Evolutionary conservation across 805 yeast genomes (phyloP), one percentile per base, ranked within the genome.

Genomic region (Wickerhamomyces bisporus): DNA sequence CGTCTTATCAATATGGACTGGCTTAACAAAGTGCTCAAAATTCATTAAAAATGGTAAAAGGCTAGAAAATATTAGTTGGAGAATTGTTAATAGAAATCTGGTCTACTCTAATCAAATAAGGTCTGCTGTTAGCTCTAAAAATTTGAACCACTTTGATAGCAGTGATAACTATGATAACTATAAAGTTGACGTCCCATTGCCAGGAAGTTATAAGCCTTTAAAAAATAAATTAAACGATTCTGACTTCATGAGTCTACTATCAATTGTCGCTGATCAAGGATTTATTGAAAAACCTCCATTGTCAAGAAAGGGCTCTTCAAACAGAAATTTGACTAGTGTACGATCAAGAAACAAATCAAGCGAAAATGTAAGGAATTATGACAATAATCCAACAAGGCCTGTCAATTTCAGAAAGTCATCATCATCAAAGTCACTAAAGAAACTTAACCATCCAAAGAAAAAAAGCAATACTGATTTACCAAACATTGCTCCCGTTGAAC

Each of bases 1-100:
- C 35, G 64, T 67, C 3, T 46, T 68, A 21, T 59, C 66, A 3
- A 59, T 68, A 18, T 66, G 71, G 69, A 63, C 70, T 9, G 68
- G 70, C 2, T 40, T 55, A 13, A 55, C 57, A 1, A 55, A 51
- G 34, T 55, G 60, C 29, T 55, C 60, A 8, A 50, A 47, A 14
- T 53, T 50, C 40, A 50, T 56, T 25, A 50, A 53, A 35, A 49
- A 51, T 36, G 60, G 60, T 11, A 54, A 52, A 39, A 40, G 60
- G 18, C 36, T 56, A 18, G 60, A 56, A 39, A 56, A 56, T 38
- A 54, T 56, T 39, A 54, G 59, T 42, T 56, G 60, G 60, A 49
- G 60, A 39, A 56, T 56, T 14, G 60, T 56, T 27, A 56, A 56
- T 34, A 47, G 58, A 41, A 53, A 50, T 29, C 39, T 55, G 6